Conservation (phyloP, 208 protist species). For the Zelonia costaricensis region DNA sequence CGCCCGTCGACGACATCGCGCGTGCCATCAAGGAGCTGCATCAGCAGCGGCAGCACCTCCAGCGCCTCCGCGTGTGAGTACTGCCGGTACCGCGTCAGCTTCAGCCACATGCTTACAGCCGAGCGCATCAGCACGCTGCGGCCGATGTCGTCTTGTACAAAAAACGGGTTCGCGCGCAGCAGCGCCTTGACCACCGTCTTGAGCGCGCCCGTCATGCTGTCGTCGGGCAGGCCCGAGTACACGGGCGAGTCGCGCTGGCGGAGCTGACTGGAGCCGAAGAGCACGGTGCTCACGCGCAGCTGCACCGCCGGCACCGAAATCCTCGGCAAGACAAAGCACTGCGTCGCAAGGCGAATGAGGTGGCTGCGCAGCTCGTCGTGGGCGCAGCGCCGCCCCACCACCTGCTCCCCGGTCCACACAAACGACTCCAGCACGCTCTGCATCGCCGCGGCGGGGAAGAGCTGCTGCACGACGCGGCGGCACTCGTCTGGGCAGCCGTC, state of each 20-base stretch:
- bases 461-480: constrained; percentile 36
- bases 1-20: constrained; percentile 37
- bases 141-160: constrained; percentile 50
- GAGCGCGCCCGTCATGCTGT: constrained; percentile 43
- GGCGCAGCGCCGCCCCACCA: constrained; percentile 27
- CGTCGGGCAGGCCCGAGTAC: constrained; percentile 51
- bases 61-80: constrained; percentile 48
- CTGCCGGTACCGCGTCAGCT: constrained; percentile 53
- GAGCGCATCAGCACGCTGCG: constrained; percentile 54
- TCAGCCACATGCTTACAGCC: constrained; percentile 46
- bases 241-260: constrained; percentile 22
- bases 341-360: constrained; percentile 60
- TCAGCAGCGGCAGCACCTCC: constrained; percentile 48
- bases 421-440: constrained; percentile 40
- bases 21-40: constrained; percentile 55
- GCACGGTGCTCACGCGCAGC: constrained; percentile 62
- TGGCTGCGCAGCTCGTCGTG: constrained; percentile 54
- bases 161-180: constrained; percentile 65
- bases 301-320: constrained; percentile 48
- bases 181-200: constrained; percentile 49
- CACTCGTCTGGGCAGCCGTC: constrained; percentile 59
- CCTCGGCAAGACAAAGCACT: constrained; percentile 49
- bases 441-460: constrained; percentile 49
- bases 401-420: constrained; percentile 46
- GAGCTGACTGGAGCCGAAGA: constrained; percentile 71